Evolutionary conservation across 2,329 filamentous ascomycete genomes (phyloP).

Genomic region (Cordyceps fumosorosea): DNA sequence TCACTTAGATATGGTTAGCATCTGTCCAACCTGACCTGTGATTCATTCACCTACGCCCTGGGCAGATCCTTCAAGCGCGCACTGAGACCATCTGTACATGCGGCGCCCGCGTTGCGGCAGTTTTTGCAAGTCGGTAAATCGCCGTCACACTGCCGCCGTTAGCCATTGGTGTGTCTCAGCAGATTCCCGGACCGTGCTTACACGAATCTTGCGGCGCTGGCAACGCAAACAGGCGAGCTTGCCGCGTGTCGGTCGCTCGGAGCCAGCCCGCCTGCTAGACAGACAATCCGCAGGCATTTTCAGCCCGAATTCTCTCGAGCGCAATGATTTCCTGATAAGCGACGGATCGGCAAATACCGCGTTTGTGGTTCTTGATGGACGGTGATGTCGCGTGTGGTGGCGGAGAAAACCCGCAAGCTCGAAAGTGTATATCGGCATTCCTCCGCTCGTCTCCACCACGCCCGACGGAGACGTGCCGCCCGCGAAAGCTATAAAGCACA

Average conservation of each 20-base stretch:
- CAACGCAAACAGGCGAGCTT: conserved; percentile 31
- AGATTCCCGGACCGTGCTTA: conserved; percentile 18
- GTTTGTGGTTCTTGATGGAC: background rate
- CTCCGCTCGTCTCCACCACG: background rate
- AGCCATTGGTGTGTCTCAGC: background rate
- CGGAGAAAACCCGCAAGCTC: background rate
- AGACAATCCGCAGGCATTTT: background rate
- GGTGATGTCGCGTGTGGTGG: background rate
- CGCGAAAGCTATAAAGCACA: background rate
- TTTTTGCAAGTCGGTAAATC: conserved; percentile 34
- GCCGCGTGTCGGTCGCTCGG: conserved; percentile 21
- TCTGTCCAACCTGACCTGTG: background rate
- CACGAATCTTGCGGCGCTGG: conserved; percentile 43
- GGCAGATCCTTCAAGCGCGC: conserved; percentile 32
- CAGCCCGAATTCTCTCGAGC: background rate
- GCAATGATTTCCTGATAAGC: background rate
- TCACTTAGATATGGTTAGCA: background rate
- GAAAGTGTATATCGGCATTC: background rate
- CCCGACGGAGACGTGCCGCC: conserved; percentile 4
- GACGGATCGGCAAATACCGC: background rate
- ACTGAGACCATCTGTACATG: conserved; percentile 39
- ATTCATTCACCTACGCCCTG: conserved; percentile 28
- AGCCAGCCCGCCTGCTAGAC: conserved; percentile 14
- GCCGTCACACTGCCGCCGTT: conserved; percentile 35
- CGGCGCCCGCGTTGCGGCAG: conserved; percentile 34